Conservation (phyloP, 768 basidiomycete genomes). For the Agaricus subrufescens region DNA sequence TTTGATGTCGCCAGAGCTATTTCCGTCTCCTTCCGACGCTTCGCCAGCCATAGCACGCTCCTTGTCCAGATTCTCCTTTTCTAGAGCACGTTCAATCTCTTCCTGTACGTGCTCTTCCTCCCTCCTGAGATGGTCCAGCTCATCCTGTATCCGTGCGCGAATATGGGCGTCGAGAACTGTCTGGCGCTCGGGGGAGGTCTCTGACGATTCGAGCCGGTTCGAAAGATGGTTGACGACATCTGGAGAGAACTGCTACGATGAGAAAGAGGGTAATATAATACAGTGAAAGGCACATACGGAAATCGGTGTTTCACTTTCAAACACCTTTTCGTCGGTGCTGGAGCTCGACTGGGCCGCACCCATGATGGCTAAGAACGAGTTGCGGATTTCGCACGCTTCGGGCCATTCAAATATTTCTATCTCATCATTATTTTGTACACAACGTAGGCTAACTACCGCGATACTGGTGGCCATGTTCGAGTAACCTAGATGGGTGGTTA, state of each 20-base stretch:
- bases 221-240: slow-evolving; percentile 78
- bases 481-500: slow-evolving; percentile 19
- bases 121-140: slow-evolving; percentile 57
- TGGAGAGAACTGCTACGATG: slow-evolving; percentile 61
- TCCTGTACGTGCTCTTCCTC: slow-evolving; percentile 67
- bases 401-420: neutral
- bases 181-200: slow-evolving; percentile 65
- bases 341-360: slow-evolving; percentile 67
- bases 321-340: slow-evolving; percentile 51
- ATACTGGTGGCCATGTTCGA: slow-evolving; percentile 32
- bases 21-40: slow-evolving; percentile 30
- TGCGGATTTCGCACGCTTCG: slow-evolving; percentile 4
- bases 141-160: slow-evolving; percentile 64
- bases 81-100: slow-evolving; percentile 74
- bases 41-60: slow-evolving; percentile 54
- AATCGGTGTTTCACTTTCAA: slow-evolving; percentile 48
- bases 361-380: slow-evolving; percentile 33
- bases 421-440: neutral
- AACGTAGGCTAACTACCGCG: neutral
- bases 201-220: slow-evolving; percentile 54
- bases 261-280: neutral
- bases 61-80: slow-evolving; percentile 84
- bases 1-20: slow-evolving; percentile 38
- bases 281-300: slow-evolving; percentile 31
- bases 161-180: slow-evolving; percentile 69